A percentile compares a stretch with the other conserved stretches of the same genome.
These are phyloP conservation scores for Solanum paucissectum DNA, from an alignment of 257 asterid species.

Conservation along the genomic window DNA sequence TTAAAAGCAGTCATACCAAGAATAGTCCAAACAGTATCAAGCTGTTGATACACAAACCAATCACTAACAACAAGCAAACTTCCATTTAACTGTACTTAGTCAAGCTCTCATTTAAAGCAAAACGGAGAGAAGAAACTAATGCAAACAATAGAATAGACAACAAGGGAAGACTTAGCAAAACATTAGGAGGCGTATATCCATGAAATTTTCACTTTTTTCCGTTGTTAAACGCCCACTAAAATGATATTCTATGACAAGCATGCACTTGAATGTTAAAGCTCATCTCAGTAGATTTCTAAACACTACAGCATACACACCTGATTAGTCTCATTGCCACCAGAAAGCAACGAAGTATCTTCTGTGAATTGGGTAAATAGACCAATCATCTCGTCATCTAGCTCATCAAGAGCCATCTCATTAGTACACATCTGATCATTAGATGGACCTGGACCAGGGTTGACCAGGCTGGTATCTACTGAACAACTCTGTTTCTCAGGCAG, in stretches of 20 bases:
- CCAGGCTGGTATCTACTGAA: background rate
- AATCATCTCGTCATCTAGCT: slow-evolving; percentile 27
- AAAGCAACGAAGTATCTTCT: slow-evolving; percentile 14
- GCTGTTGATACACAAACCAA: background rate
- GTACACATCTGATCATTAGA: slow-evolving; percentile 16
- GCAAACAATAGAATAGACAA: background rate
- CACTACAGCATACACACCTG: slow-evolving; percentile 24
- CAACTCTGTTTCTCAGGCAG: background rate
- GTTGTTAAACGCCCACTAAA: background rate
- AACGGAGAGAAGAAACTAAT: background rate
- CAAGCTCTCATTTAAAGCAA: background rate
- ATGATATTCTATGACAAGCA: background rate
- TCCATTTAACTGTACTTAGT: background rate
- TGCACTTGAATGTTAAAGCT: background rate
- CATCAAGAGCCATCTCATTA: slow-evolving; percentile 7
- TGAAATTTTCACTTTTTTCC: background rate
- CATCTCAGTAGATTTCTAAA: background rate
- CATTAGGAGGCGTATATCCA: background rate
- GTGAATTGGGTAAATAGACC: slow-evolving; percentile 23
- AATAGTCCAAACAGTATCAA: background rate
- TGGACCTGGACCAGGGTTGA: slow-evolving; percentile 12
- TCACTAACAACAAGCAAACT: background rate
- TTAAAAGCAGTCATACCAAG: background rate
- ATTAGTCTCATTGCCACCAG: slow-evolving; percentile 10
- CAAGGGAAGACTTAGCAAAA: background rate